Evolutionary conservation across 352 stramenopile genomes (phyloP).

Genomic region (Pythium monospermum): DNA sequence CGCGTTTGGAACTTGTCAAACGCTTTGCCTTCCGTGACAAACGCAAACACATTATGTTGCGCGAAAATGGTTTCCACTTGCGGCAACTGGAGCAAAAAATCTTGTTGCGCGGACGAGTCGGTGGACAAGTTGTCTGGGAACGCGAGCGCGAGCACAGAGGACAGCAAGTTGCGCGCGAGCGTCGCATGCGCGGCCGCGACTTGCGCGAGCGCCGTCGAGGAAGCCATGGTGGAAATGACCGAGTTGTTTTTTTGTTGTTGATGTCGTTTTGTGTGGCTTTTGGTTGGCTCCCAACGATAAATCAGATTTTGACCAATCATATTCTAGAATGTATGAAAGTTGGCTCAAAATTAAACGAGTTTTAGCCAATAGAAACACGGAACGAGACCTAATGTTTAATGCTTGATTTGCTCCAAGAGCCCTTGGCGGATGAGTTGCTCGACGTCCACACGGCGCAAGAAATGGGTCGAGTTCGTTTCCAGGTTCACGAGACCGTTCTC

Average conservation of each 20-base stretch:
- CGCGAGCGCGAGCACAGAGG: constrained; percentile 64
- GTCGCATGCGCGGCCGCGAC: constrained; percentile 26
- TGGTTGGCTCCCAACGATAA: constrained; percentile 18
- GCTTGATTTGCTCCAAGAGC: constrained; percentile 77
- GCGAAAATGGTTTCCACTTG: constrained; percentile 42
- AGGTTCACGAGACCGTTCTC: constrained; percentile 87
- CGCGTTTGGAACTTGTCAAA: constrained; percentile 66
- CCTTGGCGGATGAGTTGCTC: constrained; percentile 26
- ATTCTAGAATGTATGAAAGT: constrained; percentile 5
- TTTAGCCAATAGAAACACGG: too few species aligned
- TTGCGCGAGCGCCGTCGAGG: constrained; percentile 8
- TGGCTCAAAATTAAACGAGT: too few species aligned
- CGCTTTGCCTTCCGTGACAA: constrained; percentile 69
- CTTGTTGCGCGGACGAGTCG: constrained; percentile 29
- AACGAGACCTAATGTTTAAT: constrained; percentile 18
- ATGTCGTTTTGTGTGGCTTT: not conserved
- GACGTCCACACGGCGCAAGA: constrained; percentile 67
- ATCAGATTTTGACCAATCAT: constrained; percentile 18
- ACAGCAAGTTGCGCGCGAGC: constrained; percentile 76
- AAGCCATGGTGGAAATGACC: constrained; percentile 1
- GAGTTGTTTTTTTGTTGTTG: not conserved
- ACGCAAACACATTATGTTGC: constrained; percentile 71
- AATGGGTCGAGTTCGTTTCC: constrained; percentile 83
- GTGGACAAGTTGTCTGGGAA: constrained; percentile 52
- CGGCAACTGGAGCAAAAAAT: constrained; percentile 47